Base-by-base conservation (phyloP, 805 yeast genomes). In the Yarrowia phangngaensis region DNA sequence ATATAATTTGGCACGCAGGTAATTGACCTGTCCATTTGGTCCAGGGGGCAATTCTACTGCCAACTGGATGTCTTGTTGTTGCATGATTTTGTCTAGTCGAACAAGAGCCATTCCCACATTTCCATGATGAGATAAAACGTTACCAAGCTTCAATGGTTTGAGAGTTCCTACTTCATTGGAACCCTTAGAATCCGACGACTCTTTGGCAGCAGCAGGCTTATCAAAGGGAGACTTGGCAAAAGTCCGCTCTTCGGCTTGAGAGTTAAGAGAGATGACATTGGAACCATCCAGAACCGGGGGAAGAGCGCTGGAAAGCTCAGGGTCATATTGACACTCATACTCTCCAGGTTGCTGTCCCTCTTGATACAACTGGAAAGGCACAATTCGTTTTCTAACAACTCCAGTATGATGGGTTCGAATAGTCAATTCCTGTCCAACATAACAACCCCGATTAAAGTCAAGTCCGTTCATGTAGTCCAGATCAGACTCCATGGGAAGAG, bases 381-480 rank as follows among this genome's bases (percentile, higher is more conserved):
- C 76, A 2, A 87, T 69, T 50, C 97, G 70, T 58, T 89, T 88
- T 22, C 95, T 72, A n/a, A 89, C 76, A 1, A 80, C 75, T 3
- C 96, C 95, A 23, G 82, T 79, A 53, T 84, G 85, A 59, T 74
- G 81, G 0, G 97, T 82, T 58, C 98, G 74, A 13, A 89, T 87
- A 0, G 97, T 89, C 45, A 92, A 70, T 62, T 92, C 99, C 65
- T 92, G 98, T 1, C 99, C 99, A 12, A 87, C 81, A 58, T 92
- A 92, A 62, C 99, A 92, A 2, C 99, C 99, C 64, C 92, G 92
- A 55, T 87, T 82, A 45, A 82, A 77, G 48, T 90, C 86, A 11
- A 92, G 72, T 0, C 90, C 95, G 55, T 84, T 82, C 66, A 78
- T 76, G 57, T 74, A 78, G 64, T 92, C 98, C 55, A 89, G 67